Conservation (phyloP, 1,284 basidiomycete species). For the Naganishia sp. region DNA sequence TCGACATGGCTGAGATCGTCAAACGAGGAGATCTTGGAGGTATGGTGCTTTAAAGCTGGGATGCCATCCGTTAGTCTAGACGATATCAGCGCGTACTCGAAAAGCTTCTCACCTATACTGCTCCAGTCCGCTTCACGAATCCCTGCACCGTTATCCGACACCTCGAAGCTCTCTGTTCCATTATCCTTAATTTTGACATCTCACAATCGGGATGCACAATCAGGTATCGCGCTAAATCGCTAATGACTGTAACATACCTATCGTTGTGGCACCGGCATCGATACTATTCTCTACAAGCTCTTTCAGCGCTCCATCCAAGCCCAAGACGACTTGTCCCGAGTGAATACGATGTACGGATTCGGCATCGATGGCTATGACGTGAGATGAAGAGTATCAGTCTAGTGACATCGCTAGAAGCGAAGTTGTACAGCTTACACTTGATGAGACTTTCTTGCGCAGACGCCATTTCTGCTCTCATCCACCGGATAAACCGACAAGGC, state of each 20-base stretch:
- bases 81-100: not conserved
- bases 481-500: too few species aligned
- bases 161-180: conserved; percentile 82
- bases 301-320: conserved; percentile 90
- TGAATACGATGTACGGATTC: conserved; percentile 80
- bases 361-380: conserved; percentile 65
- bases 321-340: conserved; percentile 91
- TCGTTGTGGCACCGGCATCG: conserved; percentile 83
- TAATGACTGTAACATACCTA: conserved; percentile 62
- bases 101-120: conserved; percentile 65
- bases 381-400: not conserved
- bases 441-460: not conserved
- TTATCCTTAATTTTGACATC: conserved; percentile 90
- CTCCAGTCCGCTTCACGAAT: conserved; percentile 76
- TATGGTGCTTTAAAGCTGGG: conserved; percentile 84
- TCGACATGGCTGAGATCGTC: conserved; percentile 70
- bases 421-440: conserved; percentile 7
- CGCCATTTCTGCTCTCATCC: not conserved
- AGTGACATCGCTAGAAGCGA: not conserved
- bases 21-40: conserved; percentile 83
- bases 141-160: conserved; percentile 89
- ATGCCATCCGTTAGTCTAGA: not conserved
- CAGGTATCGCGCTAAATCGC: not conserved
- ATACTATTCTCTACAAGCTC: conserved; percentile 96
- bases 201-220: conserved; percentile 46